A percentile compares a stretch with the other conserved stretches of the same genome.
These are phyloP conservation scores for Emmonsia crescens DNA, from an alignment of 2,329 filamentous ascomycete species.

Conservation along the genomic window DNA sequence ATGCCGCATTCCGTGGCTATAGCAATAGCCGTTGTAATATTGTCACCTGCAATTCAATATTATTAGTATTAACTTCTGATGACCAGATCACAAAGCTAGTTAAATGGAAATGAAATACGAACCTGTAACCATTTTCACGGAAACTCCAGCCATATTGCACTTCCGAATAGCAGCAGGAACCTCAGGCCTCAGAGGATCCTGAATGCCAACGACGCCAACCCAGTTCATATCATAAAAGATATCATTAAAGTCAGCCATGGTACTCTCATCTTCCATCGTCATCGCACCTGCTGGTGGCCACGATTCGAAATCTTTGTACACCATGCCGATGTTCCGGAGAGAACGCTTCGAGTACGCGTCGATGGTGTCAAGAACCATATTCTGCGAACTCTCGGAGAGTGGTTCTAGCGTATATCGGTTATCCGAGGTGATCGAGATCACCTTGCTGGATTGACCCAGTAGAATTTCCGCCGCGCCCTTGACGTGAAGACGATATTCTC, in stretches of 20 bases:
- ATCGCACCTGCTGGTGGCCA: constrained; percentile 54
- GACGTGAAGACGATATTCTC: constrained; percentile 36
- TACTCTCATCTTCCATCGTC: constrained; percentile 49
- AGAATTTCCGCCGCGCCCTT: constrained; percentile 41
- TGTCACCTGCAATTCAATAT: constrained; percentile 39
- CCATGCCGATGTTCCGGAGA: constrained; percentile 62
- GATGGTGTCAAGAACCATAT: constrained; percentile 25
- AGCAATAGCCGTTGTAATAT: constrained; percentile 59
- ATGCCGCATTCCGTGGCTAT: constrained; percentile 68
- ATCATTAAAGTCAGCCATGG: constrained; percentile 54
- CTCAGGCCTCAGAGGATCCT: constrained; percentile 59
- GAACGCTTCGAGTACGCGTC: constrained; percentile 43
- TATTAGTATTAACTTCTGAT: background rate
- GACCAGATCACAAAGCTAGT: background rate
- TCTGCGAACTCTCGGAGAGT: constrained; percentile 19
- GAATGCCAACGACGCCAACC: constrained; percentile 61
- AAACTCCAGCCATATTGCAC: constrained; percentile 58
- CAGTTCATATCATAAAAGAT: constrained; percentile 64
- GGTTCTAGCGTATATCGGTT: constrained; percentile 17
- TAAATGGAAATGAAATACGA: background rate
- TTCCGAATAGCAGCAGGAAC: constrained; percentile 57
- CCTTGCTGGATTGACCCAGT: constrained; percentile 26
- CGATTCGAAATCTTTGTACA: constrained; percentile 60
- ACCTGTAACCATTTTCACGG: constrained; percentile 62
- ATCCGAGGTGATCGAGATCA: constrained; percentile 21